Evolutionary conservation across 2,329 filamentous ascomycete species (phyloP).

Genomic region (Exophiala sp.): DNA sequence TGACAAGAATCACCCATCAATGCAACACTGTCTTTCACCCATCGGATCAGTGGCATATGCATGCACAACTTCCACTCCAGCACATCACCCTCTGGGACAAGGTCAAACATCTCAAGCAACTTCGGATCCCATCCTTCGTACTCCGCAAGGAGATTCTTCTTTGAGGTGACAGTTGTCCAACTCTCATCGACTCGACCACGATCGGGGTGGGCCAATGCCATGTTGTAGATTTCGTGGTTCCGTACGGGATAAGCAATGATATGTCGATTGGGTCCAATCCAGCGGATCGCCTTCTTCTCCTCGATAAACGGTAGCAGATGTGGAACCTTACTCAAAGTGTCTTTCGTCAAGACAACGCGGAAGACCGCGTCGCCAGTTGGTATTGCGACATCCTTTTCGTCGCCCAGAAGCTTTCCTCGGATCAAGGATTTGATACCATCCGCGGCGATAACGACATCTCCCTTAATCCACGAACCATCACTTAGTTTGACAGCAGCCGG

Average conservation of each 20-base stretch:
- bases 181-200: conserved; percentile 58
- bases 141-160: conserved; percentile 57
- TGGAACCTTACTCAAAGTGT: conserved; percentile 29
- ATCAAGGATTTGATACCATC: conserved; percentile 21
- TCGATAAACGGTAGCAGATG: conserved; percentile 29
- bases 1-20: conserved; percentile 45
- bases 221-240: conserved; percentile 64
- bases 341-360: conserved; percentile 28
- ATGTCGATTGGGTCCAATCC: conserved; percentile 33
- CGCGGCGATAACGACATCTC: conserved; percentile 30
- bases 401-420: conserved; percentile 13
- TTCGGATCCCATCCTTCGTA: conserved; percentile 60
- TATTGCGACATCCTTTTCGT: conserved; percentile 35
- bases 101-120: conserved; percentile 57
- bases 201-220: conserved; percentile 61
- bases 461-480: conserved; percentile 24
- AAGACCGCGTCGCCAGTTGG: conserved; percentile 33
- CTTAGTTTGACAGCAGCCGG: conserved; percentile 26
- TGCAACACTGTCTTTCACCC: conserved; percentile 46
- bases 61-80: conserved; percentile 64
- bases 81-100: conserved; percentile 61
- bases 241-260: conserved; percentile 33
- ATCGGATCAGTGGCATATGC: conserved; percentile 60
- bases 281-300: conserved; percentile 32
- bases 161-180: conserved; percentile 61